Conservation (phyloP, 345 rosid species). For the Eucalyptus pauciflora region DNA sequence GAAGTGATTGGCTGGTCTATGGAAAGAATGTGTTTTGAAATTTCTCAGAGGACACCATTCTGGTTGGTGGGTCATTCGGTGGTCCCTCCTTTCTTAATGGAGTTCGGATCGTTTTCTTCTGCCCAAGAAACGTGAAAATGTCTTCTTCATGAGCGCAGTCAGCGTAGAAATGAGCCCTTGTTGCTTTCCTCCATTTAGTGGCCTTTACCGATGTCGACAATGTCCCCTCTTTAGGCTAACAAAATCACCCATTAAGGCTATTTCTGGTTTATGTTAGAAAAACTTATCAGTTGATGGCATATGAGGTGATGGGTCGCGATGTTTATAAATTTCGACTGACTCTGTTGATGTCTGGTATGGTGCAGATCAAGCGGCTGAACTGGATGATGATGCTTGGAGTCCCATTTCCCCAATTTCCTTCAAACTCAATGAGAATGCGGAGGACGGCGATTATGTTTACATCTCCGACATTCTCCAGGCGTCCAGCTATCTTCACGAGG, state of each 20-base stretch:
- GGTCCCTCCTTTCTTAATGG: not conserved
- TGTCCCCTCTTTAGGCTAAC: not conserved
- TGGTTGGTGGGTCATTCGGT: not conserved
- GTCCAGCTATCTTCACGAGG: constrained; percentile 39
- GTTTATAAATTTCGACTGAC: not conserved
- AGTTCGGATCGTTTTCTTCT: not conserved
- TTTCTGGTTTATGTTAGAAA: not conserved
- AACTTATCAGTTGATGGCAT: not conserved
- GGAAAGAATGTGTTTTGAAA: not conserved
- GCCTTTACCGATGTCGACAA: not conserved
- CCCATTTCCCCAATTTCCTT: constrained; percentile 18
- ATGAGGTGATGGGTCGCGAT: not conserved
- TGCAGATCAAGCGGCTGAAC: constrained; percentile 37
- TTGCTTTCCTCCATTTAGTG: not conserved
- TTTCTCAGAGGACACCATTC: no score
- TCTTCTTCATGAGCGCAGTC: not conserved
- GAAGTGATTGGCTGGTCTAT: not conserved
- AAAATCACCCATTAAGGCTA: not conserved
- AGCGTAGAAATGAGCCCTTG: not conserved
- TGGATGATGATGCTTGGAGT: constrained; percentile 62
- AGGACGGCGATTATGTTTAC: constrained; percentile 53
- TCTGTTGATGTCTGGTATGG: not conserved
- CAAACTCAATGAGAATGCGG: constrained; percentile 17
- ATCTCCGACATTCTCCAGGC: constrained; percentile 63
- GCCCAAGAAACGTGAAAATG: not conserved